These are phyloP conservation scores for Cymodocea nodosa DNA, from an alignment of 116 monocot genomes.

Conservation along the genomic window DNA sequence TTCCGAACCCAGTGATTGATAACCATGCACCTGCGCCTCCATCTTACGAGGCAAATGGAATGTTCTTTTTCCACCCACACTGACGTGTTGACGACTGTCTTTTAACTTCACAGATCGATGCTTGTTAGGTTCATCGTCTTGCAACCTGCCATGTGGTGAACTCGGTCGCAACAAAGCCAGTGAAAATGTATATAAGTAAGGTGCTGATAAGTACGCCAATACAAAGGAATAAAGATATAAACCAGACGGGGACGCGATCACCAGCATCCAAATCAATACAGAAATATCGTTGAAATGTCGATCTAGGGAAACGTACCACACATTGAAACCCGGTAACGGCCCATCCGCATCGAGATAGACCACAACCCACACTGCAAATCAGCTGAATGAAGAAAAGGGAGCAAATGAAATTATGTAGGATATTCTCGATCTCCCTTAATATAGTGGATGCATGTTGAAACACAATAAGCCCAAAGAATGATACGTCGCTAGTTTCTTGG, in stretches of 20 bases:
- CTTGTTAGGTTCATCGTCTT: slow-evolving; percentile 29
- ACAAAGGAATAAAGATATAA: background rate
- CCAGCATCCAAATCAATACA: background rate
- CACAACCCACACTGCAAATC: slow-evolving; percentile 30
- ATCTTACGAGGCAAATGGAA: too few species aligned
- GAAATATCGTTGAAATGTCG: too few species aligned
- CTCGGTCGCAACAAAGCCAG: slow-evolving; percentile 41
- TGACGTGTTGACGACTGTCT: too few species aligned
- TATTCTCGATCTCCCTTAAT: too few species aligned
- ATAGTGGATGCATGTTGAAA: too few species aligned
- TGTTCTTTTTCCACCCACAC: too few species aligned
- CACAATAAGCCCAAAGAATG: too few species aligned
- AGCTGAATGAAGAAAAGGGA: slow-evolving; percentile 23
- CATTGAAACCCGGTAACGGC: slow-evolving; percentile 63
- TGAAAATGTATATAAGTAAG: slow-evolving; percentile 34
- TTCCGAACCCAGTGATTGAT: too few species aligned
- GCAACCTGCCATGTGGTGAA: slow-evolving; percentile 43
- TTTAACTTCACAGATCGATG: slow-evolving; percentile 15
- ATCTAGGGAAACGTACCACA: slow-evolving; percentile 23
- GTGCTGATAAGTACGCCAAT: background rate
- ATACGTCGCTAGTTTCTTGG: too few species aligned
- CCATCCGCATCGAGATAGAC: slow-evolving; percentile 72
- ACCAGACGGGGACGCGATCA: too few species aligned
- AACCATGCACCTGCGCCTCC: too few species aligned
- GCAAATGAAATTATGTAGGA: too few species aligned